phyloP scores from a whole-genome alignment of 257 asterid species.

The Salvia rosmarinus region DNA sequence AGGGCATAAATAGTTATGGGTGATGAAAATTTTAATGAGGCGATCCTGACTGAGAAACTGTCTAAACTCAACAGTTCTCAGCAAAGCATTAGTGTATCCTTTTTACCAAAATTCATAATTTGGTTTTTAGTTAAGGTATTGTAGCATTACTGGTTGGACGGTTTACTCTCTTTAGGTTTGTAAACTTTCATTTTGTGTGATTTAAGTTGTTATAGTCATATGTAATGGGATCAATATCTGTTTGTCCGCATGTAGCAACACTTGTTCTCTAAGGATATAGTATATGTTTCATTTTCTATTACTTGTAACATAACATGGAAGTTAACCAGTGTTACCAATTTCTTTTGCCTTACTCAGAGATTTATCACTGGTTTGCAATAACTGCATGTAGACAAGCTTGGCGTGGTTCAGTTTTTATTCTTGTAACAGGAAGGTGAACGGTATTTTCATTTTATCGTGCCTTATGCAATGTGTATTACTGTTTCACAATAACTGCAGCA shows the following conservation, averaged over 20 bases:
- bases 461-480: background rate
- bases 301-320: no score
- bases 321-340: no score
- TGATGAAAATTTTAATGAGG: constrained; percentile 67
- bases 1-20: constrained; percentile 52
- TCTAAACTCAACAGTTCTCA: constrained; percentile 91
- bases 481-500: background rate
- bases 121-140: constrained; percentile 15
- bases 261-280: background rate
- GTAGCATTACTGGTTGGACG: constrained; percentile 3
- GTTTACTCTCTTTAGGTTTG: constrained; percentile 16
- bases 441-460: background rate
- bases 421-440: background rate
- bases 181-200: background rate
- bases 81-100: constrained; percentile 97
- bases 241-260: background rate
- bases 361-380: no score
- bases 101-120: constrained; percentile 22
- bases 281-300: background rate
- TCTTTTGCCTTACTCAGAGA: no score
- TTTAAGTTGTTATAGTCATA: background rate
- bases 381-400: no score
- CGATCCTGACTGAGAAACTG: constrained; percentile 71
- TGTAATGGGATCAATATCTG: background rate
- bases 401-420: background rate